Conservation (phyloP, 306 rosid genomes). For the Fragaria vesca region DNA sequence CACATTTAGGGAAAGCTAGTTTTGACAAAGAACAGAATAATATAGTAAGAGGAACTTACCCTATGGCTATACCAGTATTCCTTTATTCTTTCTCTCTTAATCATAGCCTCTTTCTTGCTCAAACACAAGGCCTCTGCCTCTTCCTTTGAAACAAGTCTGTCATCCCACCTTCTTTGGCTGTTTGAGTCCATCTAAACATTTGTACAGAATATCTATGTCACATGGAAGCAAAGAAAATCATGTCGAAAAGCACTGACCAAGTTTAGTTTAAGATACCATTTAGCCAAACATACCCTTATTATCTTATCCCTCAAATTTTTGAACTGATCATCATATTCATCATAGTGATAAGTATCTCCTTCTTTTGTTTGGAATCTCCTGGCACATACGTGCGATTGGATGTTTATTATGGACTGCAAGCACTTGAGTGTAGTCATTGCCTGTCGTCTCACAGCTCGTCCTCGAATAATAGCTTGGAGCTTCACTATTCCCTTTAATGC, state of each 20-base stretch:
- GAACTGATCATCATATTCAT: slow-evolving; percentile 37
- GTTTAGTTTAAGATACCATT: neutral
- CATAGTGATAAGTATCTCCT: slow-evolving; percentile 38
- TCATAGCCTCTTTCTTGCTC: slow-evolving; percentile 65
- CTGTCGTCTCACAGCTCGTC: slow-evolving; percentile 91
- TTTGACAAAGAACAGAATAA: neutral
- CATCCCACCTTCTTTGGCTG: slow-evolving; percentile 71
- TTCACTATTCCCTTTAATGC: slow-evolving; percentile 95
- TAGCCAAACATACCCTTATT: slow-evolving; percentile 42
- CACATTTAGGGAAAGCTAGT: slow-evolving; percentile 19
- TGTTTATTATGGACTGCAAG: slow-evolving; percentile 82
- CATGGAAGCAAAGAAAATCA: neutral
- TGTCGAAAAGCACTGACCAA: neutral
- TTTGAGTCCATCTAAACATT: slow-evolving; percentile 68
- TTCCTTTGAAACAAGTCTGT: slow-evolving; percentile 62
- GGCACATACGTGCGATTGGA: slow-evolving; percentile 69
- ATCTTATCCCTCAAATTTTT: slow-evolving; percentile 55
- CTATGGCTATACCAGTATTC: slow-evolving; percentile 66
- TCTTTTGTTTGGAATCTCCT: slow-evolving; percentile 57
- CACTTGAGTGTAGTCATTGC: slow-evolving; percentile 75
- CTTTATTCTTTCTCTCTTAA: slow-evolving; percentile 64
- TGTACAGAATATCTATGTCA: neutral
- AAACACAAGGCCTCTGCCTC: slow-evolving; percentile 50
- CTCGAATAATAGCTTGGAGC: slow-evolving; percentile 92
- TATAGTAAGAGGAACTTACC: slow-evolving; percentile 41